Base-by-base conservation (phyloP, 106 monocot genomes). In the Gastrodia elata region DNA sequence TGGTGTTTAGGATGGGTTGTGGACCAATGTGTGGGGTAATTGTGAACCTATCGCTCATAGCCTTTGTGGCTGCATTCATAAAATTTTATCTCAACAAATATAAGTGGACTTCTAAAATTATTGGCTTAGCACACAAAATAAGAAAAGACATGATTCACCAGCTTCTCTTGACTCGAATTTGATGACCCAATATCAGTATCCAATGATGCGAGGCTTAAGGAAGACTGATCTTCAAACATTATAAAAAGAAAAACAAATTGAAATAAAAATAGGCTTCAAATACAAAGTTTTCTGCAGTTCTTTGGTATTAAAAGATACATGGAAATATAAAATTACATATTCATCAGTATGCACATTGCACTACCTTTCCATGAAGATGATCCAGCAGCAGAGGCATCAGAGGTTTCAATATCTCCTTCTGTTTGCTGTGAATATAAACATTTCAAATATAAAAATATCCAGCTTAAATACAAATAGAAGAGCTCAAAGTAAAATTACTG, bases 281-380 rank as follows among this genome's bases (percentile, higher is more conserved):
- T 11, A 57, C 64, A 49, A 36, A 22, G 8, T 40, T 61, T 59
- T 61, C 32, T 61, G 13, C 11, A 30, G 32, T 33, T 32, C 32
- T 61, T 27, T 32, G 8, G 26, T 24, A 39, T 2, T 20, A 37
- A 69, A 35, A 20, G 0, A 39, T 69, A 2, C 52, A 52, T 52
- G n/a, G 33, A 69, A n/a, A n/a, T n/a, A n/a, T n/a, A n/a, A n/a
- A n/a, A 69, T 25, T 37, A 26, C 69, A 68, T 55, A 46, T 48
- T 34, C 35, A 32, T 52, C 26, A 64, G 68, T 22, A 73, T 22
- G 61, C 32, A 61, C 61, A 61, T 16, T 34, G 16, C 38, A 65
- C 49, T 68, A 83, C 91, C 91, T 85, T 75, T 80, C 72, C 68
- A 75, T 41, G 80, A 69, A 72, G 77, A 81, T 38, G 41, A 37